Evolutionary conservation across 2,329 filamentous ascomycete species (phyloP), one percentile per base, ranked within the genome.

Genomic region (Zelopaecilomyces penicillatus): DNA sequence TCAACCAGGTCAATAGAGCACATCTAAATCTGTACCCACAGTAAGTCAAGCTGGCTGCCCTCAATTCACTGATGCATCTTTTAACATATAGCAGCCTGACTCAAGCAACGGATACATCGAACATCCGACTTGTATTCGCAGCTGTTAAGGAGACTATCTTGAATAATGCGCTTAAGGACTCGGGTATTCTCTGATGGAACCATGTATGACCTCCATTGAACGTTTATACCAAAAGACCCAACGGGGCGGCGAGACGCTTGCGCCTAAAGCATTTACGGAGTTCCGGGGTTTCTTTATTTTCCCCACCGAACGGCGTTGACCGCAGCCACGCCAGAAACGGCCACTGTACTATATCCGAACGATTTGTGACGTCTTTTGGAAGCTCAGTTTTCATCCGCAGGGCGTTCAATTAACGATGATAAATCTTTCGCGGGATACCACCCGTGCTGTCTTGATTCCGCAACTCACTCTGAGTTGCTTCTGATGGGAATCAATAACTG

Each of bases 71-170:
- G 5, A 31, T 10, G 10, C 5, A 29, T 32, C 28, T 35, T 53
- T 60, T 48, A 61, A 52, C 41, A 27, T 2, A 7, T 5, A 1
- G 12, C 57, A 97, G 91, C 67, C 78, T 98, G 50, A 98, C 93
- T 31, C 93, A 98, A 84, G 93, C 93, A 38, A 98, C 93, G 52
- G 93, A 98, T 65, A 98, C 93, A 4, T 96, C 90, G 42, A 98
- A 98, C 61, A 96, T 98, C 59, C 87, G 93, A 53, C 78, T 98
- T 33, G 93, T 98, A 39, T 98, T 98, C 67, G 93, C 91, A 31
- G 93, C 93, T 6, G 93, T 98, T 49, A 98, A 98, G 66, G 93
- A 98, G 69, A 98, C 93, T 31, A 98, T 98, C 59, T 71, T 98
- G 55, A 95, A 97, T 67, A 98, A 98, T 64, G 93, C 93, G 39